phyloP scores from a whole-genome alignment of 768 basidiomycete genomes.

The Rhodotorula graminis region DNA sequence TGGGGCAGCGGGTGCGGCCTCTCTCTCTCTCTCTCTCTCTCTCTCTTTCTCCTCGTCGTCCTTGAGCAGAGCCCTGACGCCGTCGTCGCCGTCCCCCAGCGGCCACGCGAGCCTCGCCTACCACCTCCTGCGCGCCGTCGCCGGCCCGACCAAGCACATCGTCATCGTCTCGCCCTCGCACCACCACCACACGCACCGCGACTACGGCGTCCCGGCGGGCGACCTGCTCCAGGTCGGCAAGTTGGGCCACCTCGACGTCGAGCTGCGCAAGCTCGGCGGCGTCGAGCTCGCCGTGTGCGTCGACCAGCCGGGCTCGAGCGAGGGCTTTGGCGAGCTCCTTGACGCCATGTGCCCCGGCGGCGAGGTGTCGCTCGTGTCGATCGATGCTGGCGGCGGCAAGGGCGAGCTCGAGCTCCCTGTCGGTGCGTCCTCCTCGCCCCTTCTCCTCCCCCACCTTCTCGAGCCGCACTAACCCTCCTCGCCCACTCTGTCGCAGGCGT shows the following conservation, averaged over 20 bases:
- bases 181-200: constrained; percentile 3
- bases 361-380: constrained; percentile 7
- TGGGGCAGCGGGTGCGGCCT: constrained; percentile 4
- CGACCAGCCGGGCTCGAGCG: constrained; percentile 7
- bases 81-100: background rate
- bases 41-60: background rate
- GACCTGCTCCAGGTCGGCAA: constrained; percentile 7
- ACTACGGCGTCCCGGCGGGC: background rate
- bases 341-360: constrained; percentile 12
- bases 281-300: constrained; percentile 9
- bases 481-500: background rate
- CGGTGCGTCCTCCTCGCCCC: background rate
- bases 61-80: too few species aligned
- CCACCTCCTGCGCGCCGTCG: background rate
- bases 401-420: background rate
- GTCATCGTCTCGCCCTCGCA: constrained; percentile 20
- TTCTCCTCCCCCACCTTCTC: background rate
- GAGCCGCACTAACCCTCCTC: too few species aligned
- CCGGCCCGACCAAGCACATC: background rate
- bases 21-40: background rate
- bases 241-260: background rate
- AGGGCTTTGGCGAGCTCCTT: constrained; percentile 7
- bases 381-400: constrained; percentile 1
- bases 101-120: constrained; percentile 18
- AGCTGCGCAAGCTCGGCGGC: constrained; percentile 14